Percentiles rank a stretch among this genome's conserved stretches.
Conservation (phyloP, 2,329 filamentous ascomycete species). For the Nothophaeocryptopus gaeumannii region DNA sequence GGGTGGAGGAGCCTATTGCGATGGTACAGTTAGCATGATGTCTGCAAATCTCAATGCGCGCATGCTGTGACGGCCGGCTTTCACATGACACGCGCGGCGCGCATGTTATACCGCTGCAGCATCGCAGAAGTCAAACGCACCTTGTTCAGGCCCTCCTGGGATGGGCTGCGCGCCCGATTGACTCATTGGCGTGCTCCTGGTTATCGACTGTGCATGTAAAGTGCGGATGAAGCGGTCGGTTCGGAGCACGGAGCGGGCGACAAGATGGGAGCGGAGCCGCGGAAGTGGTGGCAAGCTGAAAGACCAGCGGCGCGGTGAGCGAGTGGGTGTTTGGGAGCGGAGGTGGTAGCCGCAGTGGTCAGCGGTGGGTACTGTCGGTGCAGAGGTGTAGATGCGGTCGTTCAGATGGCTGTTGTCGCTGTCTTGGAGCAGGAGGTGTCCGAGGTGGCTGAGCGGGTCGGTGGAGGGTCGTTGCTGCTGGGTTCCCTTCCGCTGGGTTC, state of each 20-base stretch:
- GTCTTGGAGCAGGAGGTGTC: too few relatives aligned
- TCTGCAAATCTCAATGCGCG: slow-evolving; percentile 2
- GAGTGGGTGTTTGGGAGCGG: neutral
- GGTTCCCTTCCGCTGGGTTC: too few relatives aligned
- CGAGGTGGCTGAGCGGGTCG: too few relatives aligned
- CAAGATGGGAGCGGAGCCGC: neutral
- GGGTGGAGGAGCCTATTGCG: slow-evolving; percentile 21
- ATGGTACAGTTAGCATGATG: slow-evolving; percentile 9
- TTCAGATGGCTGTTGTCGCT: too few relatives aligned
- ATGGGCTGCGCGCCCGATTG: slow-evolving; percentile 27
- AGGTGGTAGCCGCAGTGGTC: too few relatives aligned
- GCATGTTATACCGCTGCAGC: slow-evolving; percentile 11
- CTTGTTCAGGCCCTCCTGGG: slow-evolving; percentile 24
- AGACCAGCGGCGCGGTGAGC: neutral
- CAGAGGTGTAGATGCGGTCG: too few relatives aligned
- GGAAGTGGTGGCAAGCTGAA: slow-evolving; percentile 1
- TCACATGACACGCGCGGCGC: slow-evolving; percentile 7
- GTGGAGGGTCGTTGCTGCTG: too few relatives aligned
- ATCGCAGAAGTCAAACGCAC: slow-evolving; percentile 17
- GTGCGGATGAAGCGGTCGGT: slow-evolving; percentile 6
- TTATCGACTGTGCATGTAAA: slow-evolving; percentile 20
- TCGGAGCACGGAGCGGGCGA: neutral
- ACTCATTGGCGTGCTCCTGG: slow-evolving; percentile 28
- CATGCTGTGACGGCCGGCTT: slow-evolving; percentile 3
- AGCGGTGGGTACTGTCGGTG: too few relatives aligned